Percentiles rank a stretch among this genome's conserved stretches.
Evolutionary conservation across 768 basidiomycete genomes (phyloP).

Genomic region (Mycena pura): DNA sequence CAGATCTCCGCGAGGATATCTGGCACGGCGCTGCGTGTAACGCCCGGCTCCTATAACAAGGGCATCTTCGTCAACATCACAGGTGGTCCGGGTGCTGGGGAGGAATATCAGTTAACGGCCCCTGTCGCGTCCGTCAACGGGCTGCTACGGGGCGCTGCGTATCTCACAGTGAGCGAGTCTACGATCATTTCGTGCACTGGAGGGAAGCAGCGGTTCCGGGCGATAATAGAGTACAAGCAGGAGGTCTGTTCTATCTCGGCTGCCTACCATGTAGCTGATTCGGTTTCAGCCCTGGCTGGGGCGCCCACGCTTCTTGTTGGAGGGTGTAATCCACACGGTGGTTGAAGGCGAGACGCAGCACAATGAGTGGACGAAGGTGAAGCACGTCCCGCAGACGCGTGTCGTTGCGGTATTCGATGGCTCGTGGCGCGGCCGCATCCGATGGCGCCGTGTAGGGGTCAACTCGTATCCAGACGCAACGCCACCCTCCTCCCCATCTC

Average conservation of each 20-base stretch:
- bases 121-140: constrained; percentile 92
- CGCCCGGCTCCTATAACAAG: constrained; percentile 84
- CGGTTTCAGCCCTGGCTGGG: constrained; percentile 84
- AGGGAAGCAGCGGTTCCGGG: constrained; percentile 70
- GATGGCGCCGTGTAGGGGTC: constrained; percentile 70
- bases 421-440: constrained; percentile 83
- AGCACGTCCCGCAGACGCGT: constrained; percentile 83
- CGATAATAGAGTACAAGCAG: constrained; percentile 94
- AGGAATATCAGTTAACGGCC: constrained; percentile 87
- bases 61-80: constrained; percentile 86
- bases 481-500: constrained; percentile 53
- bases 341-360: constrained; percentile 66
- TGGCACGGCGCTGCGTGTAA: constrained; percentile 83
- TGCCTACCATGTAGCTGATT: neutral
- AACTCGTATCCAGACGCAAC: constrained; percentile 50
- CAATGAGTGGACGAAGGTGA: constrained; percentile 83
- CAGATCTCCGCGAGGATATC: constrained; percentile 94
- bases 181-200: constrained; percentile 84
- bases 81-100: constrained; percentile 77
- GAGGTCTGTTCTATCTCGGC: constrained; percentile 61
- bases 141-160: constrained; percentile 89
- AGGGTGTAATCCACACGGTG: constrained; percentile 90
- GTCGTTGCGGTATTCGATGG: constrained; percentile 88
- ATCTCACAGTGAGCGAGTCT: constrained; percentile 83
- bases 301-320: constrained; percentile 80